Evolutionary conservation across 164 flowering plant species (phyloP).

Genomic region (Vitis rupestris): DNA sequence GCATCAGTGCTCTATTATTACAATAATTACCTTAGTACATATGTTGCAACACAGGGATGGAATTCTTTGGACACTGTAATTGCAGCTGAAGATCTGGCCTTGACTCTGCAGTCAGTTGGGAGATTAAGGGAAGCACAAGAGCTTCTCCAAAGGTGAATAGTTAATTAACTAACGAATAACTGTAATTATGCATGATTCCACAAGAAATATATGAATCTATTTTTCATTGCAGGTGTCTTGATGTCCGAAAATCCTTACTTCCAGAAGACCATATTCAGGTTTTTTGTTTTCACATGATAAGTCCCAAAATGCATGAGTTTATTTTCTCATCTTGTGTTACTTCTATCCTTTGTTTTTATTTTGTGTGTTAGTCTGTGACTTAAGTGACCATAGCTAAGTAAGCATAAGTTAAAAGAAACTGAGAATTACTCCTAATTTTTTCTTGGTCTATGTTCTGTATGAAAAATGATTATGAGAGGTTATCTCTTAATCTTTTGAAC

Average conservation of each 20-base stretch:
- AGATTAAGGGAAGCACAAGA: constrained; percentile 64
- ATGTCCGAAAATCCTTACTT: constrained; percentile 57
- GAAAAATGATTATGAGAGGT: too few relatives aligned
- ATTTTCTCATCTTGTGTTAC: too few relatives aligned
- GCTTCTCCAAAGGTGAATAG: constrained; percentile 58
- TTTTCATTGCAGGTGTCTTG: constrained; percentile 62
- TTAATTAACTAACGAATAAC: neutral
- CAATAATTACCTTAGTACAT: neutral
- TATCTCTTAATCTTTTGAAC: too few relatives aligned
- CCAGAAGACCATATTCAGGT: constrained; percentile 80
- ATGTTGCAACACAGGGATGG: constrained; percentile 63
- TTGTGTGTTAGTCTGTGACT: too few relatives aligned
- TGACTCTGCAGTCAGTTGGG: constrained; percentile 59
- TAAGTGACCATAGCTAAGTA: too few relatives aligned
- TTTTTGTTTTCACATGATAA: neutral
- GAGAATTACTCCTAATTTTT: too few relatives aligned
- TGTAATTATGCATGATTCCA: neutral
- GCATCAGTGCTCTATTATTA: too few relatives aligned
- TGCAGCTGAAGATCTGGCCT: constrained; percentile 74
- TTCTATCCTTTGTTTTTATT: neutral
- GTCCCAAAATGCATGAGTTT: too few relatives aligned
- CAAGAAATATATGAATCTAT: neutral
- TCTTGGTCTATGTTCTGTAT: too few relatives aligned
- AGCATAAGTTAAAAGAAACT: too few relatives aligned
- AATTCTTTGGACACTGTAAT: constrained; percentile 67